Conservation (phyloP, 805 yeast genomes). For the Teunomyces panamensis region DNA sequence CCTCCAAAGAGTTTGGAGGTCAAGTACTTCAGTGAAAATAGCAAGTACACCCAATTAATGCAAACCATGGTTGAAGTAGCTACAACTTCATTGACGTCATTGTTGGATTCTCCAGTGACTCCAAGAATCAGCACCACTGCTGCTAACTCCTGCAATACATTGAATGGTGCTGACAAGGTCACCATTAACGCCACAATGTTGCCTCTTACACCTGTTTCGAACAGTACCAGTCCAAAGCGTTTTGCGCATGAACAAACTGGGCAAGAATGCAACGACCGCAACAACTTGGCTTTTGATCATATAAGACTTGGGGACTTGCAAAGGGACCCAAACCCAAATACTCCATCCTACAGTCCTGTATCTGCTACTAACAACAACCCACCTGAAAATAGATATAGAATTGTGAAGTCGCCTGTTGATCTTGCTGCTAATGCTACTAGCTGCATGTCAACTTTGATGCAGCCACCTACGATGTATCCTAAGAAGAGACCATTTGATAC, state of each 20-base stretch:
- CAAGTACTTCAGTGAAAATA: constrained; percentile 41
- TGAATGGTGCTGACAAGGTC: not conserved
- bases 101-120: constrained; percentile 27
- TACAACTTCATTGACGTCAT: constrained; percentile 20
- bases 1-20: constrained; percentile 47
- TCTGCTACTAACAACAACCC: constrained; percentile 5
- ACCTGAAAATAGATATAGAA: constrained; percentile 3
- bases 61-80: constrained; percentile 31
- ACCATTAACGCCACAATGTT: constrained; percentile 6
- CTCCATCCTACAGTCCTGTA: constrained; percentile 8
- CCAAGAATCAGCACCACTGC: constrained; percentile 19
- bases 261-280: not conserved
- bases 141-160: constrained; percentile 3
- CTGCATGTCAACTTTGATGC: constrained; percentile 7
- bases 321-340: constrained; percentile 6
- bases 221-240: constrained; percentile 25
- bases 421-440: constrained; percentile 4
- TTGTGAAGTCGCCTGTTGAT: constrained; percentile 3
- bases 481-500: constrained; percentile 15
- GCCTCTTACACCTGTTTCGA: constrained; percentile 20
- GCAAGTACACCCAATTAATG: constrained; percentile 37
- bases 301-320: not conserved
- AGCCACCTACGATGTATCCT: constrained; percentile 9
- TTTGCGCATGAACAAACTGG: constrained; percentile 6
- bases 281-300: not conserved